Evolutionary conservation across 78 protist genomes (phyloP), one percentile per base, ranked within the genome.

Genomic region (Capsaspora owczarzaki): DNA sequence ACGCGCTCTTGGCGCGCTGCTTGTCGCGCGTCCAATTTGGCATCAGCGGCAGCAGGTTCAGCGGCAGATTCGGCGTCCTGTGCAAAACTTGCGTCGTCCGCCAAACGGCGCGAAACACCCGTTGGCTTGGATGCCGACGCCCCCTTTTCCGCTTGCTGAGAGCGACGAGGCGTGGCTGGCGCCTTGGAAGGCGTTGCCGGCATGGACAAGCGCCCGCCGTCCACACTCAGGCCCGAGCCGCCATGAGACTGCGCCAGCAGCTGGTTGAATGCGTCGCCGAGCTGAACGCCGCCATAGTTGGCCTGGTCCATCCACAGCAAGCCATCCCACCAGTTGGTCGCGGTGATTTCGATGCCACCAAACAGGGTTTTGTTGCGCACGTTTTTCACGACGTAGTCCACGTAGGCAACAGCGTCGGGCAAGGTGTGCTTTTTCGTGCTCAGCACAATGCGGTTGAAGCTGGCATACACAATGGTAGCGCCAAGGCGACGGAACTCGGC

Each of bases 401-500:
- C 46, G 70, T 93, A 92, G 10, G 83, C 85, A 25, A 31, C 46
- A 35, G 96, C 93, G 69, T 93, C 89, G 23, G 47, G 87, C 1
- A 79, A 22, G 0, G 79, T 53, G 29, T 43, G 61, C 74, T 94
- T 92, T 31, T 43, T 70, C 31, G 97, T 88, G 60, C 76, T n/a
- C 42, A 93, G 31, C 35, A 93, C 83, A 35, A 91, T 42, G 40
- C 77, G 63, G 78, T 81, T 75, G 72, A 89, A 87, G 76, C 46
- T 76, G 40, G 95, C 96, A 49, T 82, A 87, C 6, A 94, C 82
- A 0, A 95, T 49, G 38, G 23, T 60, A 1, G 86, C 37, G 70
- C 96, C 96, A 2, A 89, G 86, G n/a, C 79, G 53, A 33, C 74
- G 77, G 43, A 93, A 49, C 56, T 88, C 83, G 35, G 83, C 87